These are phyloP conservation scores for Simplicillium sp. DNA, from an alignment of 2,329 filamentous ascomycete species.

Conservation along the genomic window DNA sequence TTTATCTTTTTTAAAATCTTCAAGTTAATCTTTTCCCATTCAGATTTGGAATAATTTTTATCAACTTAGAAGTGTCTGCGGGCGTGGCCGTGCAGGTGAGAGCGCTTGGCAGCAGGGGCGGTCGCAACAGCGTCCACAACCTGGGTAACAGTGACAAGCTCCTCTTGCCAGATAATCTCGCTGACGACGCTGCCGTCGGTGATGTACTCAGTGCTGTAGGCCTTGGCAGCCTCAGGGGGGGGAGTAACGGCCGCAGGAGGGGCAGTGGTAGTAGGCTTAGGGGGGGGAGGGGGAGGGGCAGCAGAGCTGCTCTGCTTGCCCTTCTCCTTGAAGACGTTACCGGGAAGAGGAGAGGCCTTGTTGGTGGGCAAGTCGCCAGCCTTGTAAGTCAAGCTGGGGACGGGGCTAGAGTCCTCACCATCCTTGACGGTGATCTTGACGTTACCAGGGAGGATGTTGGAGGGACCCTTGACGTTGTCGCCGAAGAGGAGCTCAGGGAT, in stretches of 20 bases:
- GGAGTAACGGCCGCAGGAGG: constrained; percentile 7
- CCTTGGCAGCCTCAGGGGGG: constrained; percentile 16
- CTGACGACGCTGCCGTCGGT: constrained; percentile 40
- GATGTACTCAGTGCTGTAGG: constrained; percentile 41
- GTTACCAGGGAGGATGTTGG: constrained; percentile 57
- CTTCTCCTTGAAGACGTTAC: constrained; percentile 31
- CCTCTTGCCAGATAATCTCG: constrained; percentile 49
- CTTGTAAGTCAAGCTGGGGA: neutral
- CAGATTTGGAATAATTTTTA: neutral
- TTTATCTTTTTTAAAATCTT: constrained; percentile 8
- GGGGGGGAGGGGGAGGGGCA: constrained; percentile 4
- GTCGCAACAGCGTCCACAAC: constrained; percentile 30
- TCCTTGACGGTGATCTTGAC: constrained; percentile 30
- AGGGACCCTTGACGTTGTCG: constrained; percentile 51
- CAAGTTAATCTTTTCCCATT: neutral
- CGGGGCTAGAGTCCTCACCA: constrained; percentile 8
- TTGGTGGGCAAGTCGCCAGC: constrained; percentile 1
- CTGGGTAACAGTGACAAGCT: constrained; percentile 42
- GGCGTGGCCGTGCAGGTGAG: constrained; percentile 29
- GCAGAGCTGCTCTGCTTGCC: constrained; percentile 8
- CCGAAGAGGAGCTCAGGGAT: constrained; percentile 41
- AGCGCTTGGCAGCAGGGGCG: constrained; percentile 20
- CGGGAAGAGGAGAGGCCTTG: constrained; percentile 24
- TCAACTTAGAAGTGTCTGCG: constrained; percentile 17
- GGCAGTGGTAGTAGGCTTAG: constrained; percentile 9